Evolutionary conservation across 192 early-diverging fungal species (phyloP).

Genomic region (Coemansia sp.): DNA sequence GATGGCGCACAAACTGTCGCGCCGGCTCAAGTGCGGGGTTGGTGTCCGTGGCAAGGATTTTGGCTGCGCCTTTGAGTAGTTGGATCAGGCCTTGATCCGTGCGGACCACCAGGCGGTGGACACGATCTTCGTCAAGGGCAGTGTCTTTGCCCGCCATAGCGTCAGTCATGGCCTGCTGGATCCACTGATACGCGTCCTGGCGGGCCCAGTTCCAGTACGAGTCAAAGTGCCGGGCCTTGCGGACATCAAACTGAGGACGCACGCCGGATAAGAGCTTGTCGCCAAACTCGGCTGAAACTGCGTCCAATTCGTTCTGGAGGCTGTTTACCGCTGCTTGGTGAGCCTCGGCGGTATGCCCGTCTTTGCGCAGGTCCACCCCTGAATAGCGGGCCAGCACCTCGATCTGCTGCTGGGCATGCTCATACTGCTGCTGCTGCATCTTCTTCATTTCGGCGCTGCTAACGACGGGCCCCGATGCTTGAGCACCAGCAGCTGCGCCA

Average conservation of each 20-base stretch:
- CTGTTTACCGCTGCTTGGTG: constrained; percentile 53
- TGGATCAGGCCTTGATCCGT: too few relatives aligned
- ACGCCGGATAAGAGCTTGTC: constrained; percentile 74
- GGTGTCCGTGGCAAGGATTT: constrained; percentile 59
- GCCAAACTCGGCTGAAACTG: constrained; percentile 77
- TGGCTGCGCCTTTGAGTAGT: constrained; percentile 72
- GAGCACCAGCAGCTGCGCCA: not conserved
- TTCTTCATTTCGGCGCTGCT: constrained; percentile 85
- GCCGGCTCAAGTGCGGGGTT: constrained; percentile 55
- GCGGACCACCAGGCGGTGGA: too few relatives aligned
- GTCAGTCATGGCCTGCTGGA: constrained; percentile 86
- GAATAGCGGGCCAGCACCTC: constrained; percentile 79
- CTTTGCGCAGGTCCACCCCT: constrained; percentile 65
- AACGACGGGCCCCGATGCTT: constrained; percentile 54
- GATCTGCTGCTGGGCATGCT: constrained; percentile 74
- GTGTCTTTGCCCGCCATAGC: too few relatives aligned
- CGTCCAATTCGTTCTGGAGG: constrained; percentile 71
- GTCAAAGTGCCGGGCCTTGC: constrained; percentile 84
- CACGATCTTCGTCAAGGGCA: too few relatives aligned
- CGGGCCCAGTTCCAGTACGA: constrained; percentile 96
- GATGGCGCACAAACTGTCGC: constrained; percentile 49
- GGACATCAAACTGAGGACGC: constrained; percentile 64
- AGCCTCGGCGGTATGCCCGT: constrained; percentile 57
- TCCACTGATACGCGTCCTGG: constrained; percentile 41
- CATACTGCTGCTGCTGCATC: constrained; percentile 65